Conservation (phyloP, 1,284 basidiomycete genomes). For the Boletellus sp. region DNA sequence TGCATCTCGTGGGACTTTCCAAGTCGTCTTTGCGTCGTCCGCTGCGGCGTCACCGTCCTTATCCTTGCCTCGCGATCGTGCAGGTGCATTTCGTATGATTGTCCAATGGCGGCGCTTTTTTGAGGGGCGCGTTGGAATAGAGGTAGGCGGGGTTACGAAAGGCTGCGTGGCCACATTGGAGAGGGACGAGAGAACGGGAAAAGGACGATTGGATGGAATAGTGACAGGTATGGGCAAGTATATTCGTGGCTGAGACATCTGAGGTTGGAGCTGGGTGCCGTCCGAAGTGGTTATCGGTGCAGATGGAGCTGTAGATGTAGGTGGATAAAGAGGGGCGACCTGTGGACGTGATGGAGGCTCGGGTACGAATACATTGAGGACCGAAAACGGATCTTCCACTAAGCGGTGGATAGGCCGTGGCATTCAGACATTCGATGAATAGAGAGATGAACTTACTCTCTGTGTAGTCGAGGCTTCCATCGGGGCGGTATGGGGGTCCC, state of each 20-base stretch:
- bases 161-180: slow-evolving; percentile 2
- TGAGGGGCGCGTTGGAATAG: neutral
- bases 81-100: slow-evolving; percentile 35
- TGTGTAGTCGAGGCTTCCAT: slow-evolving; percentile 72
- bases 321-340: slow-evolving; percentile 54
- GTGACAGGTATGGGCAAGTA: slow-evolving; percentile 11
- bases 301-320: slow-evolving; percentile 23
- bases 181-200: slow-evolving; percentile 17
- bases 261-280: slow-evolving; percentile 3
- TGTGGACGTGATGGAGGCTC: slow-evolving; percentile 52
- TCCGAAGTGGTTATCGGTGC: slow-evolving; percentile 1
- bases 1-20: slow-evolving; percentile 49
- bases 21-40: slow-evolving; percentile 27
- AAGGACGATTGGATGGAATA: slow-evolving; percentile 13
- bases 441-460: slow-evolving; percentile 46
- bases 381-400: slow-evolving; percentile 78
- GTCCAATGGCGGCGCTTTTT: slow-evolving; percentile 40
- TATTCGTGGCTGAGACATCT: neutral
- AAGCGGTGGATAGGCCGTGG: neutral
- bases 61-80: slow-evolving; percentile 51
- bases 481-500: slow-evolving; percentile 60
- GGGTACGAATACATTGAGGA: slow-evolving; percentile 60
- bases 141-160: neutral
- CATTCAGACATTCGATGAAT: slow-evolving; percentile 1
- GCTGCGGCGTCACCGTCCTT: slow-evolving; percentile 45